Base-by-base conservation (phyloP, 306 rosid genomes). In the Cicer judaicum region DNA sequence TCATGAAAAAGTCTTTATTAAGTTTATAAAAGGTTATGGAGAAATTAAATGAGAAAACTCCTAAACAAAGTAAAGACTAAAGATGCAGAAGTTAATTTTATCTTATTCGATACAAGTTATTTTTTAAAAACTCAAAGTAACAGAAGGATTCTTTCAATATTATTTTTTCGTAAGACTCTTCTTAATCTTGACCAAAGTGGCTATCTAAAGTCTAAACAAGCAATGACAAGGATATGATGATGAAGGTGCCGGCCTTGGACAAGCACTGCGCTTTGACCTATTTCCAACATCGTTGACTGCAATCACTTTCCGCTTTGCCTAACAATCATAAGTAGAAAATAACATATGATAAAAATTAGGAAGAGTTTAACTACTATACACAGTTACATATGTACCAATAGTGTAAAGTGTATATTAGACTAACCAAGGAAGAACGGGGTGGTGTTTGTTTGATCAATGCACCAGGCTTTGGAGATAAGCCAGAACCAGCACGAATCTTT, bases 161-260 rank as follows among this genome's bases (percentile, higher is more conserved):
- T 64, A 4, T 48, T 64, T 41, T 64, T 44, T 42, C 53, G 42
- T 10, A 42, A 11, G 40, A 10, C 10, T 64, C 43, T 64, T 43
- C 36, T 43, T 10, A 38, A 60, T 43, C 36, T 43, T 10, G 53
- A 60, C 19, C 7, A 60, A 60, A 8, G 10, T 13, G 6, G n/a
- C 10, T 60, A 8, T 10, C 24, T 59, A 68, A 55, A 73, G 68
- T 13, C 24, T 59, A 68, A 49, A 73, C 44, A 82, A 72, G 48
- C 19, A 42, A 72, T 55, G 39, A 43, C 19, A 84, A 91, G 98
- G 98, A 94, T 94, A 94, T 94, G 93, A 87, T 63, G 87, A 83
- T 6, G 97, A 81, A 46, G 88, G 84, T 79, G 66, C 74, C 8
- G 88, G 81, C 59, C 89, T 85, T 0, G 94, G 91, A 74, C 89